Evolutionary conservation across 2,329 filamentous ascomycete species (phyloP), one percentile per base, ranked within the genome.

Genomic region (Rasamsonia emersonii): DNA sequence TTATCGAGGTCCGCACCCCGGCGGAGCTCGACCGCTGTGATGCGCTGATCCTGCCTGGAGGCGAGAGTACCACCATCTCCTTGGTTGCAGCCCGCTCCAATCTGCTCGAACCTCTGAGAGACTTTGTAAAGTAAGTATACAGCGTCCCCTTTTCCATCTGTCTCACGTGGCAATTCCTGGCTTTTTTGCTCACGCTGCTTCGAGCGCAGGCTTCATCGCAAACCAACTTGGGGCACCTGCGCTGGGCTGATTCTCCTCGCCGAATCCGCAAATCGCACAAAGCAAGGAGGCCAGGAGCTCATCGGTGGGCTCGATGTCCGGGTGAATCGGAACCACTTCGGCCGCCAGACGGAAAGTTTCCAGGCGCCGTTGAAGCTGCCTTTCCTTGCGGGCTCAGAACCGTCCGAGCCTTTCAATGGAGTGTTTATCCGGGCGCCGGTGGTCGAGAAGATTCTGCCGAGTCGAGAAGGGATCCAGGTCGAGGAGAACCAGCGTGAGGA

Each of bases 401-500:
- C 54, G n/a, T 9, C 30, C 9, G 13, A 43, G 9, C 71, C 74
- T 0, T 96, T 93, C 53, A 75, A 77, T 2, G 85, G 79, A 1
- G 82, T 96, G 18, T 98, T 98, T 58, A 98, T 98, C 49, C 75
- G 91, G 6, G 91, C 91, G 0, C 91, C 91, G 0, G 81, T 96
- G 1, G 89, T 98, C 1, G 88, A 96, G 56, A 80, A 79, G 51
- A 63, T 96, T 1, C 60, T 94, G 16, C 71, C 63, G 4, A 59
- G 65, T 30, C 53, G 55, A 9, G 49, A 62, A 9, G 70, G 70
- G 2, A 58, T 70, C n/a, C 73, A 76, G 45, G 50, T 51, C 2
- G 65, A 58, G 19, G 70, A 76, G 45, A 56, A 60, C 10, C 42
- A 51, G 21, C 49, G 54, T 21, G 64, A 68, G 2, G 67, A 66